Conservation (phyloP, 164 flowering plant genomes). For the Akebia trifoliata region DNA sequence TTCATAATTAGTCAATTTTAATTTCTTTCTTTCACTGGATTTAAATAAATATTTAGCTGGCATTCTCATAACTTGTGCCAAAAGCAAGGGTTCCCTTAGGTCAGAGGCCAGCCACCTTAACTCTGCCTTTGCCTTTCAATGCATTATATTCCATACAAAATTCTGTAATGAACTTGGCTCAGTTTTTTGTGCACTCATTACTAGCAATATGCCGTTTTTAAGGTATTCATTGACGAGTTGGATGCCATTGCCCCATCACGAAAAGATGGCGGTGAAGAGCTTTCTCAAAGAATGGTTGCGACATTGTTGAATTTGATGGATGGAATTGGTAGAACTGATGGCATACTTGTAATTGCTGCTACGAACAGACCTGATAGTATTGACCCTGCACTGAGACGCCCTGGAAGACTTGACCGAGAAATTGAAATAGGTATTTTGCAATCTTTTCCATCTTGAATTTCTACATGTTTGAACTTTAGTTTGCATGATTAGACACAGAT, state of each 20-base stretch:
- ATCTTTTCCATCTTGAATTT: constrained; percentile 3
- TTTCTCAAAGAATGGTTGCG: constrained; percentile 86
- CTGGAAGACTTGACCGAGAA: constrained; percentile 92
- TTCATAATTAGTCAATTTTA: too few relatives aligned
- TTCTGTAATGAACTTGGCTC: constrained; percentile 1
- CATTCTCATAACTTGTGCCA: too few relatives aligned
- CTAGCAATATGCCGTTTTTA: neutral
- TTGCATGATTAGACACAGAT: neutral
- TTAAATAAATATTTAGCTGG: too few relatives aligned
- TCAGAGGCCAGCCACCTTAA: too few relatives aligned
- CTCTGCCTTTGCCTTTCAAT: neutral
- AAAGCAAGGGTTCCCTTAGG: too few relatives aligned
- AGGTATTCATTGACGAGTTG: constrained; percentile 98
- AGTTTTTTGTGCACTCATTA: constrained; percentile 2
- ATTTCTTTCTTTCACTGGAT: too few relatives aligned
- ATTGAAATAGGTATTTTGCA: constrained; percentile 70
- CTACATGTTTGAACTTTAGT: neutral
- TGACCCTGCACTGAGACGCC: constrained; percentile 91
- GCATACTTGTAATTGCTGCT: constrained; percentile 76
- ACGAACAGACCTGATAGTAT: constrained; percentile 80
- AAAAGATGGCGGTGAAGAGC: constrained; percentile 78
- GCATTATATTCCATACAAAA: too few relatives aligned
- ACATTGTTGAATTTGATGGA: constrained; percentile 90
- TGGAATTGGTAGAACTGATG: constrained; percentile 57
- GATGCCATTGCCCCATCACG: constrained; percentile 98